Base-by-base conservation (phyloP, 2,329 filamentous ascomycete species). In the Ophiocordyceps robertsii region DNA sequence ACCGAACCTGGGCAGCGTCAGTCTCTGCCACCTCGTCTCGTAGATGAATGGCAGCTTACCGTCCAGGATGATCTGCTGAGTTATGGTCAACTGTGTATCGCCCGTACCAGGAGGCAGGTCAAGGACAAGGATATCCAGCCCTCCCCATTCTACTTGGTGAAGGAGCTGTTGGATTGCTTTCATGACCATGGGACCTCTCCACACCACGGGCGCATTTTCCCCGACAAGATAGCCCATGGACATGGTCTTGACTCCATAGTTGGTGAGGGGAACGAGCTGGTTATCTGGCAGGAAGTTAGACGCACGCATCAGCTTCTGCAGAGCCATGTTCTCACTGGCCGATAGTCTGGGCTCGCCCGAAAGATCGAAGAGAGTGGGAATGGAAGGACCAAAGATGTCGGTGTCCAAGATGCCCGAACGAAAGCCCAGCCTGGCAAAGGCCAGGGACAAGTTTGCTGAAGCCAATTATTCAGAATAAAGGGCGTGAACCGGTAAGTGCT, bases 221-320 rank as follows among this genome's bases (percentile, higher is more conserved):
- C 76, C 77, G 1, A 95, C 79, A 1, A 98, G 73, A 50, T 95
- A 96, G 40, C 92, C 92, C 85, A 98, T 96, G 0, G 89, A 95
- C 92, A 98, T 98, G 43, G 88, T 93, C 63, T 93, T 93, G 44
- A 98, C 75, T 35, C 92, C 92, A 66, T 96, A 96, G 57, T 94
- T 95, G 19, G 84, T 88, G 21, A 98, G 66, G 0, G 92, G 92
- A 2, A 96, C 56, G 4, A 98, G 73, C 53, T 88, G 81, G 54
- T 89, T 88, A 51, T 83, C 77, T 85, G 47, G 6, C 6, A 6
- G 24, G 9, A 27, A 27, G 24, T 27, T 27, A 27, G 24, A 27
- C 24, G 9, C 24, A 27, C 24, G 11, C 11, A n/a, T 13, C 4
- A 16, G 2, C 14, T 1, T 32, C 17, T 19, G 11, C 36, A 3